Evolutionary conservation across 352 stramenopile genomes (phyloP).

Genomic region (Globisporangium alternatum): DNA sequence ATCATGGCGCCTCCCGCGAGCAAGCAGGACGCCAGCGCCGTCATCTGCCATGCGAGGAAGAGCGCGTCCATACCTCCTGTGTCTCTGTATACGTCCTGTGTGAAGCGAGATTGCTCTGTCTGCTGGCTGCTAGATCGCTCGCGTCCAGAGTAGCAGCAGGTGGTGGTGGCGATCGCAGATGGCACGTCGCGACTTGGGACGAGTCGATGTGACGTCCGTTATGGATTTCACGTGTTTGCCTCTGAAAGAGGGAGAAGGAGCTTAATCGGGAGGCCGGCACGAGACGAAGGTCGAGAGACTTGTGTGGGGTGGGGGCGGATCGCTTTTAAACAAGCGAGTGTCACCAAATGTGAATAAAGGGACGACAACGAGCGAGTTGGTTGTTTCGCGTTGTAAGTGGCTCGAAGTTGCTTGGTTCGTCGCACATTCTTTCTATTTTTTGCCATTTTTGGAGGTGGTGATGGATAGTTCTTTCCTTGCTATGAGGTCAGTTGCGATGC

Average conservation of each 20-base stretch:
- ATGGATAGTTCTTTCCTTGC: neutral
- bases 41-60: constrained; percentile 76
- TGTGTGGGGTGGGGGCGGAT: neutral
- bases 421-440: constrained; percentile 13
- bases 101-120: neutral
- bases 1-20: constrained; percentile 57
- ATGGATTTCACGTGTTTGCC: neutral
- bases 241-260: neutral
- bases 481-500: neutral
- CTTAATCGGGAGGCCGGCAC: neutral
- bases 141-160: neutral
- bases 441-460: constrained; percentile 1
- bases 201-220: neutral
- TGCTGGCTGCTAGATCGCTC: neutral
- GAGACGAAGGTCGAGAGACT: neutral
- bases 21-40: constrained; percentile 49
- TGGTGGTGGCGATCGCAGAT: neutral
- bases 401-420: neutral
- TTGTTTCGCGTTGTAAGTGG: constrained; percentile 6
- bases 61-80: constrained; percentile 41
- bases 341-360: constrained; percentile 2
- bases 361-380: neutral
- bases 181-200: constrained; percentile 7
- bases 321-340: neutral
- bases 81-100: neutral